These are phyloP conservation scores for Pyrenopolyporus hunteri DNA, from an alignment of 495 filamentous ascomycete species.

Conservation along the genomic window DNA sequence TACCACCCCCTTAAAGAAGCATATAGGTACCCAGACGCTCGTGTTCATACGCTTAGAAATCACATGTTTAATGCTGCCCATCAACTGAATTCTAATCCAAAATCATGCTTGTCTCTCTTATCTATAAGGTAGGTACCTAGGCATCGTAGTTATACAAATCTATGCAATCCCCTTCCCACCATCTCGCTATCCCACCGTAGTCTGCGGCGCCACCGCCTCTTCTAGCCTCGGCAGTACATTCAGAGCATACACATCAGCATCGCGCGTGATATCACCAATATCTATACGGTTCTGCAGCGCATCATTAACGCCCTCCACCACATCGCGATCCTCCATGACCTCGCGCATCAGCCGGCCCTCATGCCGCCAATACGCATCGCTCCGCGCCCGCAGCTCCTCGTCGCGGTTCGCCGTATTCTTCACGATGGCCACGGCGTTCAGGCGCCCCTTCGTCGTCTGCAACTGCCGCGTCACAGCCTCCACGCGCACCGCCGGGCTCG, in stretches of 20 bases:
- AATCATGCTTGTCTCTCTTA: no score
- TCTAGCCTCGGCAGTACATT: constrained; percentile 49
- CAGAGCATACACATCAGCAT: constrained; percentile 61
- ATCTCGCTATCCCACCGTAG: neutral
- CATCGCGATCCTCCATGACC: constrained; percentile 66
- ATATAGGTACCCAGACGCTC: no score
- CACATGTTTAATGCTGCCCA: no score
- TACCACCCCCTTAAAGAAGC: no score
- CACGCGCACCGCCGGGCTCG: constrained; percentile 54
- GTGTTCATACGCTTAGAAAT: no score
- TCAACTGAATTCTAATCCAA: no score
- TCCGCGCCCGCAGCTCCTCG: constrained; percentile 55
- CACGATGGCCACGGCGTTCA: constrained; percentile 60
- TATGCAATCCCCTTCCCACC: neutral
- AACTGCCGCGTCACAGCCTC: constrained; percentile 50
- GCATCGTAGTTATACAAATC: neutral
- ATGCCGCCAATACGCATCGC: constrained; percentile 57
- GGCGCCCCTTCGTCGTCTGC: constrained; percentile 47
- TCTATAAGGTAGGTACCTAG: no score
- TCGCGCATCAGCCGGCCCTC: constrained; percentile 62
- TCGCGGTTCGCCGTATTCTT: constrained; percentile 62
- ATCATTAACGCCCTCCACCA: constrained; percentile 62
- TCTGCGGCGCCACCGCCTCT: neutral
- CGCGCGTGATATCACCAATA: constrained; percentile 52
- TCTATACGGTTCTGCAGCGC: constrained; percentile 59